Percentiles rank a stretch among this genome's conserved stretches.
Evolutionary conservation across 2,329 filamentous ascomycete genomes (phyloP).

Genomic region (Colletotrichum salicis): DNA sequence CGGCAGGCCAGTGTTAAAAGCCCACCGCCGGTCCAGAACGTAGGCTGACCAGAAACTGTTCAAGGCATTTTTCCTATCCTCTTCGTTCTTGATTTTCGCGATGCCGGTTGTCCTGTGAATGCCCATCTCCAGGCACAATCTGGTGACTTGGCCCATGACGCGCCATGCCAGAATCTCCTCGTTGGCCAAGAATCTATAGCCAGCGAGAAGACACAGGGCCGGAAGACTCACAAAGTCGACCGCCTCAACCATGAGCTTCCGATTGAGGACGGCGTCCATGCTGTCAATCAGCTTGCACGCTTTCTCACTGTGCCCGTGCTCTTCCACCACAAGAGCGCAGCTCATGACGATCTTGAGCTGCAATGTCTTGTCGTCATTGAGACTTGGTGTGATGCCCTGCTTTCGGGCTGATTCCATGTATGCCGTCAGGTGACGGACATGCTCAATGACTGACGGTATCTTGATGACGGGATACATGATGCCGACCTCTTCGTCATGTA

Average conservation of each 20-base stretch:
- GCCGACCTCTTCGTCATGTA: slow-evolving; percentile 91
- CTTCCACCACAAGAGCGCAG: slow-evolving; percentile 80
- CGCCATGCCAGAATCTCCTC: slow-evolving; percentile 90
- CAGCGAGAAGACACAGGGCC: slow-evolving; percentile 62
- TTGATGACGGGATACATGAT: slow-evolving; percentile 91
- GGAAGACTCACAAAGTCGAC: slow-evolving; percentile 60
- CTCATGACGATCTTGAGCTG: slow-evolving; percentile 87
- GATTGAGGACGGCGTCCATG: slow-evolving; percentile 77
- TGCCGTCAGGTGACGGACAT: slow-evolving; percentile 75
- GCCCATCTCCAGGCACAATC: slow-evolving; percentile 83
- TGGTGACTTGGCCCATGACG: slow-evolving; percentile 82
- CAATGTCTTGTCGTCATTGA: slow-evolving; percentile 67
- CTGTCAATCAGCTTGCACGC: slow-evolving; percentile 80
- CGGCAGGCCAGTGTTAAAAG: slow-evolving; percentile 87
- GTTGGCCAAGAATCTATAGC: slow-evolving; percentile 85
- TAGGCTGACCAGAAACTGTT: slow-evolving; percentile 89
- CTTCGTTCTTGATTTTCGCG: slow-evolving; percentile 73
- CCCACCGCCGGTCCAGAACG: slow-evolving; percentile 86
- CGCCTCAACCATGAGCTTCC: slow-evolving; percentile 66
- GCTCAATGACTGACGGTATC: slow-evolving; percentile 75
- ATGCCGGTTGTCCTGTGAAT: slow-evolving; percentile 84
- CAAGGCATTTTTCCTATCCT: slow-evolving; percentile 74
- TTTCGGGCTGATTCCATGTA: slow-evolving; percentile 72
- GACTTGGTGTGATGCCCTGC: slow-evolving; percentile 45
- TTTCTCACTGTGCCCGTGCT: slow-evolving; percentile 79